phyloP scores from a whole-genome alignment of 768 basidiomycete genomes.

The Phylloporus arenicola region DNA sequence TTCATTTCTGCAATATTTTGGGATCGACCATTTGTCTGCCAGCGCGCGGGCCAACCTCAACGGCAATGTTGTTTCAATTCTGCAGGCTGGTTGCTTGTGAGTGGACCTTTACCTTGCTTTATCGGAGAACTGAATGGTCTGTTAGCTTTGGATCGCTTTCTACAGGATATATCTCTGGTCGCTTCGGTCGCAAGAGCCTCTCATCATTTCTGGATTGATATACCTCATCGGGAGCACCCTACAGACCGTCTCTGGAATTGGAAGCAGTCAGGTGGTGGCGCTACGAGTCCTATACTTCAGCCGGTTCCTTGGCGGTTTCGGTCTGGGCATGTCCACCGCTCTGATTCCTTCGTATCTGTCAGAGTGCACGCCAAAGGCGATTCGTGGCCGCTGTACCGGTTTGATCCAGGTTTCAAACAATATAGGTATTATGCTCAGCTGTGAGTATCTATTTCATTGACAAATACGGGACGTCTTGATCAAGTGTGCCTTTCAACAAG shows the following conservation, averaged over 20 bases:
- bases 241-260: constrained; percentile 41
- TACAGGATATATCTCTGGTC: constrained; percentile 36
- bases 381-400: constrained; percentile 48
- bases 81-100: constrained; percentile 48
- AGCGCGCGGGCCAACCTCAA: constrained; percentile 37
- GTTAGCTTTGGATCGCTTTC: constrained; percentile 40
- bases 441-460: constrained; percentile 13
- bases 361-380: constrained; percentile 43
- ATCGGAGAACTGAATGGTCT: not conserved
- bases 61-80: constrained; percentile 48
- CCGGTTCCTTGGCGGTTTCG: constrained; percentile 56
- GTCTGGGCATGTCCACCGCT: constrained; percentile 51
- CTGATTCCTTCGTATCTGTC: constrained; percentile 48
- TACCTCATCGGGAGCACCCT: constrained; percentile 46
- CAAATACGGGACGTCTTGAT: not conserved
- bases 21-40: constrained; percentile 35
- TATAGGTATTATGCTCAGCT: constrained; percentile 33
- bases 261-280: constrained; percentile 31
- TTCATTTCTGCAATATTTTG: constrained; percentile 47
- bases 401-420: constrained; percentile 33
- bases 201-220: constrained; percentile 41
- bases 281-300: constrained; percentile 41
- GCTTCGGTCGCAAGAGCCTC: constrained; percentile 44
- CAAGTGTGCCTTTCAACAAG: constrained; percentile 16
- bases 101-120: constrained; percentile 7